Percentiles rank a stretch among this genome's conserved stretches.
phyloP scores from a whole-genome alignment of 805 yeast genomes.

The Wickerhamiella kurtzmanii region DNA sequence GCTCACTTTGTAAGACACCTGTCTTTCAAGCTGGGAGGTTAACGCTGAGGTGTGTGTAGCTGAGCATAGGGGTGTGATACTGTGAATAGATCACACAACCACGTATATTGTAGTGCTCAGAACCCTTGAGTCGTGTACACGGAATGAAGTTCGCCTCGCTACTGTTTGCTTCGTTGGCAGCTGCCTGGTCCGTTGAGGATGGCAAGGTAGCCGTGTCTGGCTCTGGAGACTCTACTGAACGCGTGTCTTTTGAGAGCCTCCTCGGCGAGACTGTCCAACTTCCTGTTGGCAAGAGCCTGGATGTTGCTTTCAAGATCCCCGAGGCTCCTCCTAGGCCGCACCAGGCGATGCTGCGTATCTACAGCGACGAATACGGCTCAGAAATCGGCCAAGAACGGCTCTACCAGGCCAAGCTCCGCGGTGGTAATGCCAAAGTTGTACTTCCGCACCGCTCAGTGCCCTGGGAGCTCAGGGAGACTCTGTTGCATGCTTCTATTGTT shows the following conservation, averaged over 20 bases:
- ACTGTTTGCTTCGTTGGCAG: conserved; percentile 9
- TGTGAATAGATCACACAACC: too few species aligned
- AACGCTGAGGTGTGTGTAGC: not conserved
- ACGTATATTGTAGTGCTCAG: too few species aligned
- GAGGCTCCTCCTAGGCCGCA: conserved; percentile 12
- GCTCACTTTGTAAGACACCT: not conserved
- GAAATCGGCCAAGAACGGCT: conserved; percentile 8
- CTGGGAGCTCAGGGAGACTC: conserved; percentile 18
- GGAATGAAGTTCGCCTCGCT: not conserved
- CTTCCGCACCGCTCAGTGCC: conserved; percentile 25
- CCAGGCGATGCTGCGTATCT: conserved; percentile 14
- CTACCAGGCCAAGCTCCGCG: conserved; percentile 22
- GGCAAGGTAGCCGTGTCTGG: conserved; percentile 17
- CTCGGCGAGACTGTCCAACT: conserved; percentile 8
- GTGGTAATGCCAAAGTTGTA: conserved; percentile 22
- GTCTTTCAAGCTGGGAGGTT: not conserved
- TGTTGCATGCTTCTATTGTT: conserved; percentile 18
- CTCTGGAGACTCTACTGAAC: conserved; percentile 14
- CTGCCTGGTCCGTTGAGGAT: conserved; percentile 19
- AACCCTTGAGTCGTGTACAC: conserved; percentile 1
- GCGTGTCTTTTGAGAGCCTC: conserved; percentile 8
- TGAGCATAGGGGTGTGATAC: too few species aligned
- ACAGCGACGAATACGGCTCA: conserved; percentile 1
- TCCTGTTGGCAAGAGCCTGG: conserved; percentile 12
- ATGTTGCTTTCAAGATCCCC: conserved; percentile 15